A percentile compares a stretch with the other conserved stretches of the same genome.
Evolutionary conservation across 2,329 filamentous ascomycete genomes (phyloP).

Genomic region (Hypocrella siamensis): DNA sequence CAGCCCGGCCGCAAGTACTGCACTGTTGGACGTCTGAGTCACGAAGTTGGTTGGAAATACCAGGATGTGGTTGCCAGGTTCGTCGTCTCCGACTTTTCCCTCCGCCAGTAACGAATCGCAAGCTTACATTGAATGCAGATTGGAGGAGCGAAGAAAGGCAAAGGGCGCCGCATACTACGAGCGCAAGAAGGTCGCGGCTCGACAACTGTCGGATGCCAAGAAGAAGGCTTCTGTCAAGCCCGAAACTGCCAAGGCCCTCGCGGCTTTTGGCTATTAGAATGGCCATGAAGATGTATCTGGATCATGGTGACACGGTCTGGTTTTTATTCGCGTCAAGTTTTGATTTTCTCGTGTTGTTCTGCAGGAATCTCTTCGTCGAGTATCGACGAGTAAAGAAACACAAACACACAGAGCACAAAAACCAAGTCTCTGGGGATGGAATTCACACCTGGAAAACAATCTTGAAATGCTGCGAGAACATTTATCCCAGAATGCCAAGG

Average conservation of each 20-base stretch:
- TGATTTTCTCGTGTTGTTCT: slow-evolving; percentile 33
- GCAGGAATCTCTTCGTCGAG: slow-evolving; percentile 17
- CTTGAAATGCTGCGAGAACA: too few species aligned
- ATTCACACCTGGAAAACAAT: too few species aligned
- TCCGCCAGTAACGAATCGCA: not conserved
- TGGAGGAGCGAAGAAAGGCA: slow-evolving; percentile 99
- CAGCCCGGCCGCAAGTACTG: slow-evolving; percentile 99
- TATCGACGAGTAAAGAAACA: slow-evolving; percentile 2
- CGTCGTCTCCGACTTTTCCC: slow-evolving; percentile 24
- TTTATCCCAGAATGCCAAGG: too few species aligned
- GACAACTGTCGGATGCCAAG: slow-evolving; percentile 84
- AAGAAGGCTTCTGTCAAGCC: slow-evolving; percentile 76
- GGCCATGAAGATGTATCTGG: slow-evolving; percentile 7
- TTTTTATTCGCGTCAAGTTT: slow-evolving; percentile 21
- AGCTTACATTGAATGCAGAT: slow-evolving; percentile 35
- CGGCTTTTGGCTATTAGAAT: slow-evolving; percentile 76
- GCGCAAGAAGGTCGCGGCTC: slow-evolving; percentile 94
- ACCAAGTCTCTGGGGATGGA: too few species aligned
- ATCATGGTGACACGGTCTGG: slow-evolving; percentile 8
- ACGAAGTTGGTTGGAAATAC: slow-evolving; percentile 99
- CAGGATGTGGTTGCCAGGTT: slow-evolving; percentile 97
- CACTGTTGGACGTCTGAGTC: slow-evolving; percentile 92
- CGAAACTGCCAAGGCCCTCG: slow-evolving; percentile 79
- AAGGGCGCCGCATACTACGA: slow-evolving; percentile 99
- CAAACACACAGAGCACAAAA: slow-evolving; percentile 20